phyloP scores from a whole-genome alignment of 2,329 filamentous ascomycete species.

The Diplodia mutila region DNA sequence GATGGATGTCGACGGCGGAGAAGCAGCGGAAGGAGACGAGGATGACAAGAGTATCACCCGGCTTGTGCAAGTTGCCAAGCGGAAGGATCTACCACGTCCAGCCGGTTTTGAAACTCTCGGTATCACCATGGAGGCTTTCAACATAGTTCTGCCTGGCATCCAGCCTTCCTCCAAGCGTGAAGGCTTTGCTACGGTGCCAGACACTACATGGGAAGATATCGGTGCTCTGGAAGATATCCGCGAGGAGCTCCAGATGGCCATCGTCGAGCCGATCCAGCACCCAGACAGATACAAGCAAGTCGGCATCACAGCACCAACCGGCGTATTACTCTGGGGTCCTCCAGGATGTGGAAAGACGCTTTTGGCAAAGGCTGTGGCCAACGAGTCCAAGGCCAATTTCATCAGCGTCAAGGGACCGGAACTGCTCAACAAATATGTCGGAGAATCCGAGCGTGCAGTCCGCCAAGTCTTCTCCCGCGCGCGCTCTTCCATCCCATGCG shows the following conservation, averaged over 20 bases:
- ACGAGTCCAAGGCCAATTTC: conserved; percentile 95
- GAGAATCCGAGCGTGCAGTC: conserved; percentile 91
- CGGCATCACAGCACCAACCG: conserved; percentile 79
- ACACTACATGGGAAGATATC: conserved; percentile 91
- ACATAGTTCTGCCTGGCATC: conserved; percentile 72
- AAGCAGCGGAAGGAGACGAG: conserved; percentile 25
- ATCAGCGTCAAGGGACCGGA: conserved; percentile 98
- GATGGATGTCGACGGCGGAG: conserved; percentile 56
- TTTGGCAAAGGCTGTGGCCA: conserved; percentile 92
- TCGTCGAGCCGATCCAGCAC: conserved; percentile 85
- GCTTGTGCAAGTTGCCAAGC: conserved; percentile 55
- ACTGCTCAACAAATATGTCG: conserved; percentile 92
- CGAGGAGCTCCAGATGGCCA: conserved; percentile 78
- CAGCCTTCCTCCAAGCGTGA: conserved; percentile 85
- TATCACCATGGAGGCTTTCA: conserved; percentile 71
- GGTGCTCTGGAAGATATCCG: conserved; percentile 82
- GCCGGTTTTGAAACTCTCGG: conserved; percentile 58
- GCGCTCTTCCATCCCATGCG: conserved; percentile 82
- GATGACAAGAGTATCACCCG: conserved; percentile 40
- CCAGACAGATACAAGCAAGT: conserved; percentile 76
- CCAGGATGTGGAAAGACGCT: conserved; percentile 97
- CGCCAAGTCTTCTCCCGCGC: conserved; percentile 90
- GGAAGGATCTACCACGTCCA: conserved; percentile 56
- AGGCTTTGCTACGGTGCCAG: conserved; percentile 91
- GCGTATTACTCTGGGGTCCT: conserved; percentile 93